Percentiles rank a stretch among this genome's conserved stretches.
Conservation (phyloP, 2,329 filamentous ascomycete genomes). For the Neoscytalidium dimidiatum region DNA sequence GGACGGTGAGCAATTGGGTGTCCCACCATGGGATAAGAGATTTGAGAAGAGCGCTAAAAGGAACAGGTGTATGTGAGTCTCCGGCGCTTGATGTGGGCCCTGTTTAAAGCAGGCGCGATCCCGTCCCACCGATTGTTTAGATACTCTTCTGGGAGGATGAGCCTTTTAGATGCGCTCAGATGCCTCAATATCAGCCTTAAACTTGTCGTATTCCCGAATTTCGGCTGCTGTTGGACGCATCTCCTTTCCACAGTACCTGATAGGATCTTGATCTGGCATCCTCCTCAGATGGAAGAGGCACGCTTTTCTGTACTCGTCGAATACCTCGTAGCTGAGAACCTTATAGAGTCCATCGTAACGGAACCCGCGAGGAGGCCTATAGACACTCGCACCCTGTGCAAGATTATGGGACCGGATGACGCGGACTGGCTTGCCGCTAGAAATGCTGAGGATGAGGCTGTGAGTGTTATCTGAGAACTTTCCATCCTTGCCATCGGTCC, state of each 20-base stretch:
- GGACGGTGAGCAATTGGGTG: not conserved
- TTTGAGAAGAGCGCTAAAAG: too few relatives aligned
- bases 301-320: constrained; percentile 44
- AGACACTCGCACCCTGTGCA: constrained; percentile 34
- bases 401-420: constrained; percentile 53
- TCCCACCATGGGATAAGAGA: too few relatives aligned
- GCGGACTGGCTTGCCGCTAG: constrained; percentile 44
- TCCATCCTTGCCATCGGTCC: constrained; percentile 45
- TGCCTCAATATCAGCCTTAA: not conserved
- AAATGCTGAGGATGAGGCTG: constrained; percentile 44
- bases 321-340: constrained; percentile 41
- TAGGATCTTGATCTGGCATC: constrained; percentile 46
- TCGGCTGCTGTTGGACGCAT: constrained; percentile 48
- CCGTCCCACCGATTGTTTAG: too few relatives aligned
- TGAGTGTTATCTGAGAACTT: constrained; percentile 42
- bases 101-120: too few relatives aligned
- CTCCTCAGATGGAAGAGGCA: constrained; percentile 53
- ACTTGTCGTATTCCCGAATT: constrained; percentile 13
- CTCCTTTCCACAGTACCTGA: constrained; percentile 46
- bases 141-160: too few relatives aligned
- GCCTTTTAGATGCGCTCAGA: constrained; percentile 5
- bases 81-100: too few relatives aligned
- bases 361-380: constrained; percentile 51
- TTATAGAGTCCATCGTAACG: constrained; percentile 61
- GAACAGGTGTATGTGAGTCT: too few relatives aligned